Conservation (phyloP, 208 protist genomes). For the Plasmodiophora brassicae region DNA sequence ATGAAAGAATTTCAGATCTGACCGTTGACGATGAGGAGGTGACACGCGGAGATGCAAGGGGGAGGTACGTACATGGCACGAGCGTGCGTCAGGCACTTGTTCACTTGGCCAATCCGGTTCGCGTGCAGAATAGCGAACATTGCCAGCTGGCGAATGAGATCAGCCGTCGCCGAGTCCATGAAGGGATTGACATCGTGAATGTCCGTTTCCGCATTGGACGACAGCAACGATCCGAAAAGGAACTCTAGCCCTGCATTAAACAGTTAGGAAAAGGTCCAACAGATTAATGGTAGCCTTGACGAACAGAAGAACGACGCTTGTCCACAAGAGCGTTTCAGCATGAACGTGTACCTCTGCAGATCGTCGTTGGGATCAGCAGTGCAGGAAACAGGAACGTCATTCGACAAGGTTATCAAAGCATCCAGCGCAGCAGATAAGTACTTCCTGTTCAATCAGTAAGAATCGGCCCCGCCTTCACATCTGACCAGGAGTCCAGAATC, state of each 20-base stretch:
- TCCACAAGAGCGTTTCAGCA: constrained; percentile 33
- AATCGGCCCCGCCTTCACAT: no score
- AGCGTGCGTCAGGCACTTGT: constrained; percentile 28
- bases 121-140: constrained; percentile 30
- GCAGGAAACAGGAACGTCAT: not conserved
- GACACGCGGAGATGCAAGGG: no score
- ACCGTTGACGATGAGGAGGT: no score
- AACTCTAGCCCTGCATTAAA: constrained; percentile 32
- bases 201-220: constrained; percentile 23
- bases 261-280: not conserved
- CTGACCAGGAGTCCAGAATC: not conserved
- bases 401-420: not conserved
- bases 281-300: no score
- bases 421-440: no score
- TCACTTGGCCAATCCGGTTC: constrained; percentile 47
- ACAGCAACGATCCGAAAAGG: constrained; percentile 45
- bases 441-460: no score
- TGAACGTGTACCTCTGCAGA: constrained; percentile 17
- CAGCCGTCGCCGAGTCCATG: not conserved
- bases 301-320: not conserved
- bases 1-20: no score
- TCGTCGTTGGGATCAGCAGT: not conserved
- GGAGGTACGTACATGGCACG: not conserved
- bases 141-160: constrained; percentile 22
- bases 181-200: constrained; percentile 43